Conservation (phyloP, 2,329 filamentous ascomycete species). For the Scedosporium apiospermum region DNA sequence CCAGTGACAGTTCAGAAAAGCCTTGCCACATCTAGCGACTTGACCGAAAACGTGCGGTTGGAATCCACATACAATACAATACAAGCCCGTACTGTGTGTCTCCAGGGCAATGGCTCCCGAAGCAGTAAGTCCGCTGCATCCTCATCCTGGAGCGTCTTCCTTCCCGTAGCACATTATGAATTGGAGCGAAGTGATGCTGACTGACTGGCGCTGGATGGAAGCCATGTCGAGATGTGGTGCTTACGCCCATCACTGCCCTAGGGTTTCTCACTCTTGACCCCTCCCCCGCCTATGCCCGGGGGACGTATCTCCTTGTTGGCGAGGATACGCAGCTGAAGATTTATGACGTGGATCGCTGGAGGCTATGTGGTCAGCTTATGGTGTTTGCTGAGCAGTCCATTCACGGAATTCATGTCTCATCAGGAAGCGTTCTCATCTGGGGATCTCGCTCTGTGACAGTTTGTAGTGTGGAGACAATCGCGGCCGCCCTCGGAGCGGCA, state of each 20-base stretch:
- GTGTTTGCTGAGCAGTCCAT: conserved; percentile 62
- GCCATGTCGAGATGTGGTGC: conserved; percentile 5
- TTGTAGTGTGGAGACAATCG: conserved; percentile 19
- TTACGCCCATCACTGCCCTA: conserved; percentile 50
- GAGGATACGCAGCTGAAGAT: conserved; percentile 50
- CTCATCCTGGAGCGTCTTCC: background rate
- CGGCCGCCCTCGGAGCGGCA: background rate
- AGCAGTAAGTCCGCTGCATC: background rate
- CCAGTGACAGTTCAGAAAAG: too few species aligned
- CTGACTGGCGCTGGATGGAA: background rate
- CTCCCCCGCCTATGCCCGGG: conserved; percentile 1
- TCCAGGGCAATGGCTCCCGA: background rate
- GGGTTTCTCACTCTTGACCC: conserved; percentile 33
- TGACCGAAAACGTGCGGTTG: too few species aligned
- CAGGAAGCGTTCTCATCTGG: conserved; percentile 50
- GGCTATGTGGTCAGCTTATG: conserved; percentile 29
- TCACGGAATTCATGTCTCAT: conserved; percentile 55
- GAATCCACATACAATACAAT: too few species aligned
- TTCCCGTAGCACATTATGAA: background rate
- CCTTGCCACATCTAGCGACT: too few species aligned
- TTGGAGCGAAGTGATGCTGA: background rate
- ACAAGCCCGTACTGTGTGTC: background rate
- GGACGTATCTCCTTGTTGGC: conserved; percentile 42
- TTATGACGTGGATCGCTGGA: conserved; percentile 31
- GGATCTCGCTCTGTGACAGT: conserved; percentile 53